Base-by-base conservation (phyloP, 2,329 filamentous ascomycete genomes). In the Endothia cerciana region DNA sequence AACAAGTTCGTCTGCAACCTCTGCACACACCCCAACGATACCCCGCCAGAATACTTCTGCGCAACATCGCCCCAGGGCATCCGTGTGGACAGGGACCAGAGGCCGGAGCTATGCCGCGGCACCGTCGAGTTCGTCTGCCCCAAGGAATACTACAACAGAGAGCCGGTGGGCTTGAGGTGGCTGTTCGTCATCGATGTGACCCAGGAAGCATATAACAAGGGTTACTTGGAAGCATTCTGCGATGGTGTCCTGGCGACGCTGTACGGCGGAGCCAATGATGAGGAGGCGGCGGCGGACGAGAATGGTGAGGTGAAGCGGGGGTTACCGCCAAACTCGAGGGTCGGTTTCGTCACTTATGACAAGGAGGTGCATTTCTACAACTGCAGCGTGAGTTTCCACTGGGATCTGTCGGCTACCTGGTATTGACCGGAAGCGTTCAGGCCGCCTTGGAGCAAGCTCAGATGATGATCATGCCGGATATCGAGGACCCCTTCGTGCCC, bases 291-390 rank as follows among this genome's bases (percentile, higher is more conserved):
- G 58, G 81, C 80, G 56, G 79, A 85, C 36, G 82, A 81, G 65
- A 83, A 84, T 38, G 84, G 85, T 63, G 80, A 85, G 55, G 82
- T 83, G 59, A 83, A 84, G 70, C 80, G 85, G 61, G 83, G 81
- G 63, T 83, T 97, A 72, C 92, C 95, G 0, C 81, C 87, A 62
- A 93, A 93, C 15, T 88, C 92, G 59, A 97, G 93, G 80, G 89
- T 99, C 68, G 95, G 94, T 60, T 97, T 99, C 75, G 89, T 98
- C 69, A 97, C 95, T 1, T 99, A 91, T 76, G 95, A 99, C 81
- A 94, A 93, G 78, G 93, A 97, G 73, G 91, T 99, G 67, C 95
- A 99, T 75, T 99, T 98, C 77, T 99, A 98, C 82, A 98, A 98
- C 74, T 88, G 97, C 72, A 93, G 89, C 73, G 89, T 92, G 81